phyloP scores from a whole-genome alignment of 2,329 filamentous ascomycete genomes.

The Colletotrichum ledebouriae region DNA sequence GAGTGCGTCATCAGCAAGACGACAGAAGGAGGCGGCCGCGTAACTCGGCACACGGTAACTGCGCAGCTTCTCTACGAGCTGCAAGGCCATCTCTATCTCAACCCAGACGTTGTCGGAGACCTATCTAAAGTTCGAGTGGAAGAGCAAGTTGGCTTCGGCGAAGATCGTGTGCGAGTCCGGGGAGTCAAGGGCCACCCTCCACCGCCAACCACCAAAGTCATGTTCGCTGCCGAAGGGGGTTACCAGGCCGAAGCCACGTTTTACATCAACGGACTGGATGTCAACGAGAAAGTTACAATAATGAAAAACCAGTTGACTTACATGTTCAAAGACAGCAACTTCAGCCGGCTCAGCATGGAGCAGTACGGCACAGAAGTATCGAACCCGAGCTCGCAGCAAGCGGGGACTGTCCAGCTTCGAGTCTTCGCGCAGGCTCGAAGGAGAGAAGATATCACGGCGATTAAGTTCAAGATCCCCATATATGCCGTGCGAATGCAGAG shows the following conservation, averaged over 20 bases:
- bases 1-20: conserved; percentile 57
- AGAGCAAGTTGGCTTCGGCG: conserved; percentile 46
- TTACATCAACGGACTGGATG: conserved; percentile 40
- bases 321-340: conserved; percentile 48
- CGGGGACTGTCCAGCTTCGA: conserved; percentile 44
- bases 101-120: conserved; percentile 61
- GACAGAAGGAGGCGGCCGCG: conserved; percentile 50
- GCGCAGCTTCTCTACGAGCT: conserved; percentile 65
- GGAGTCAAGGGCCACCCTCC: conserved; percentile 58
- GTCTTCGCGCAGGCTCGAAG: conserved; percentile 47
- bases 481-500: conserved; percentile 57
- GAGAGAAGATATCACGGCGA: conserved; percentile 43
- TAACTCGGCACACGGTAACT: conserved; percentile 54
- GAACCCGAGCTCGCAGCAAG: conserved; percentile 46
- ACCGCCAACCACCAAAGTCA: conserved; percentile 65
- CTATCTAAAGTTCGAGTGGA: conserved; percentile 53
- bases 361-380: conserved; percentile 43
- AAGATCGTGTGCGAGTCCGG: conserved; percentile 55
- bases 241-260: conserved; percentile 57
- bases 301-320: conserved; percentile 45
- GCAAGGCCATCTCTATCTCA: conserved; percentile 62
- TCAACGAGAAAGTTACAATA: conserved; percentile 45
- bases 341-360: conserved; percentile 53
- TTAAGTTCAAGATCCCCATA: conserved; percentile 50
- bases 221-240: conserved; percentile 63